A percentile compares a stretch with the other conserved stretches of the same genome.
phyloP scores from a whole-genome alignment of 257 asterid genomes.

The Echites panduratus region DNA sequence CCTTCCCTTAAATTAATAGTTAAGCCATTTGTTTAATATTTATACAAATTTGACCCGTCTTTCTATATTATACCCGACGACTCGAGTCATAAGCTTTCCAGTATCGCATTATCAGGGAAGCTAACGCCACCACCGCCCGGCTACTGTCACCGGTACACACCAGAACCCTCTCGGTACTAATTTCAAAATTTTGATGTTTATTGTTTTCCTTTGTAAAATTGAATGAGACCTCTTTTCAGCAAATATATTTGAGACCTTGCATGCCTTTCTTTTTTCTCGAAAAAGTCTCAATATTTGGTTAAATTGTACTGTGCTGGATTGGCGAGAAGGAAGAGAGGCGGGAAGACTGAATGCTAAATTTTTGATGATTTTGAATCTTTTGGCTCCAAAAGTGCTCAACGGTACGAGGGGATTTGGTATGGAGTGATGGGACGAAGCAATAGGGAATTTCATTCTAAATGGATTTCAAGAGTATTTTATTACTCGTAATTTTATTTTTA shows the following conservation, averaged over 20 bases:
- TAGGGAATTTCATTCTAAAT: background rate
- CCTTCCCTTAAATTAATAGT: too few species aligned
- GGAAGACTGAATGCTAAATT: background rate
- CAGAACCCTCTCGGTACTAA: background rate
- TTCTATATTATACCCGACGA: too few species aligned
- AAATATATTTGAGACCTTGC: background rate
- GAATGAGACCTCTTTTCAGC: too few species aligned
- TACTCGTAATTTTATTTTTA: background rate
- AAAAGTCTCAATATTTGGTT: background rate
- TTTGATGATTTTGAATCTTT: background rate
- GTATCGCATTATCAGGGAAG: background rate
- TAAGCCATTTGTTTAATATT: too few species aligned
- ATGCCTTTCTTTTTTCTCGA: background rate
- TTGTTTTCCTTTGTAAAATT: background rate
- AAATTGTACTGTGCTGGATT: background rate
- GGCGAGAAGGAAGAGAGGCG: background rate
- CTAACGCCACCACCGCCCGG: background rate
- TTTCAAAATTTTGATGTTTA: background rate
- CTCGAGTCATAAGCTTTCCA: too few species aligned
- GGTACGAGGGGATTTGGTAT: background rate
- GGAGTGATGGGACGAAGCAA: background rate
- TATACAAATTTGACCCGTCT: too few species aligned
- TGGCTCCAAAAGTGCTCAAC: background rate
- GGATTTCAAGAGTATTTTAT: background rate
- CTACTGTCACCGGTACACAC: background rate